Percentiles rank a stretch among this genome's conserved stretches.
Evolutionary conservation across 179 eudicot species (phyloP).

Genomic region (Dionaea muscipula): DNA sequence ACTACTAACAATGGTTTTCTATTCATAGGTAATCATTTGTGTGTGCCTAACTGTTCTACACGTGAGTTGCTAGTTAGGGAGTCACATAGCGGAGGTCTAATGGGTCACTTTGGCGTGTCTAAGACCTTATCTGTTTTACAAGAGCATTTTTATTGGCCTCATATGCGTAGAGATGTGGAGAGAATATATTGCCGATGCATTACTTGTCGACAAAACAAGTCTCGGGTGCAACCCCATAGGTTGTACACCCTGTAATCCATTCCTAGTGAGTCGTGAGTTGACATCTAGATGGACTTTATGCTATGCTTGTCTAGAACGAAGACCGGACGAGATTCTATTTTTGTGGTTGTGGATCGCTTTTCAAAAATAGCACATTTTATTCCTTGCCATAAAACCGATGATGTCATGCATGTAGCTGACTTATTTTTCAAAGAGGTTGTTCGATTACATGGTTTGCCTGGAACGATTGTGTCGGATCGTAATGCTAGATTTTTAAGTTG

Average conservation of each 20-base stretch:
- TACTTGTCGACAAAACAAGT: not conserved
- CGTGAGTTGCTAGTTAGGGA: not conserved
- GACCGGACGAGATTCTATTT: not conserved
- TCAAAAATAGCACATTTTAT: not conserved
- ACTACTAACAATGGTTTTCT: too few species aligned
- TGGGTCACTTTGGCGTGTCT: not conserved
- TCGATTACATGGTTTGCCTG: not conserved
- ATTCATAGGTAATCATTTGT: not conserved
- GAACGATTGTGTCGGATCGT: not conserved
- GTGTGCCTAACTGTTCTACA: not conserved
- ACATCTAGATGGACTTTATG: not conserved
- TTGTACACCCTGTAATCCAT: not conserved
- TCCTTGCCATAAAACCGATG: not conserved
- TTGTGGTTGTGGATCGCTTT: not conserved
- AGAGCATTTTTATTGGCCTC: not conserved
- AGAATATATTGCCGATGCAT: not conserved
- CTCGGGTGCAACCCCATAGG: not conserved
- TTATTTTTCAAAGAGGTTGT: not conserved
- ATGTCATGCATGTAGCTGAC: too few species aligned
- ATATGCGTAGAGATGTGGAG: not conserved
- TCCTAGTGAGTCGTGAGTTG: not conserved
- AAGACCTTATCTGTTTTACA: not conserved
- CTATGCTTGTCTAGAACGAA: not conserved
- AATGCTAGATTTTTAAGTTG: not conserved
- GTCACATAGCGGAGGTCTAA: not conserved